Conservation (phyloP, 345 rosid genomes). For the Microthlaspi erraticum region DNA sequence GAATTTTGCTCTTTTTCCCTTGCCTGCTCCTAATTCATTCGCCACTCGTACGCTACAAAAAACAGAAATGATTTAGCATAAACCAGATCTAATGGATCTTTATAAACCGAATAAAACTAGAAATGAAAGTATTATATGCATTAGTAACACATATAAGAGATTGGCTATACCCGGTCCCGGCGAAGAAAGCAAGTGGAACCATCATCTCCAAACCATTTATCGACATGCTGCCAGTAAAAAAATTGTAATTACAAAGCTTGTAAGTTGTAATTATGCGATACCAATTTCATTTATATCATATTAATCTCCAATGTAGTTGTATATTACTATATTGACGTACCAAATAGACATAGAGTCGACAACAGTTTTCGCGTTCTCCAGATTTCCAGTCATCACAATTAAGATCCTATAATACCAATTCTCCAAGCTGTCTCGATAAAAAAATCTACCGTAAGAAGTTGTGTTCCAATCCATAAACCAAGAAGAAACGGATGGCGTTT, state of each 20-base stretch:
- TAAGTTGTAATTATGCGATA: too few relatives aligned
- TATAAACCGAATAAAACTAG: too few relatives aligned
- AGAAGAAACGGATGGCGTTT: neutral
- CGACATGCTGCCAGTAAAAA: conserved; percentile 62
- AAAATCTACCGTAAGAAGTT: conserved; percentile 14
- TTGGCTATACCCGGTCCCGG: conserved; percentile 59
- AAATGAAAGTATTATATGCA: neutral
- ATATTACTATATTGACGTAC: conserved; percentile 53
- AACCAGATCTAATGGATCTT: neutral
- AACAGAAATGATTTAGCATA: too few relatives aligned
- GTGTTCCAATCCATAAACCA: neutral
- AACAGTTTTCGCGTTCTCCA: conserved; percentile 69
- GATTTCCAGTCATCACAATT: conserved; percentile 80
- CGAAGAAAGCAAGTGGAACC: conserved; percentile 88
- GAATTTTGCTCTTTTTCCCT: conserved; percentile 52
- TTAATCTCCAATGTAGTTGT: neutral
- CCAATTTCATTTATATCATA: neutral
- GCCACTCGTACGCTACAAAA: conserved; percentile 77
- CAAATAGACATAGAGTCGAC: conserved; percentile 54
- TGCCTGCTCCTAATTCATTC: conserved; percentile 34
- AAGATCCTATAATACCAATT: conserved; percentile 56
- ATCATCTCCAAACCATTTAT: conserved; percentile 84
- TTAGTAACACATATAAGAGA: neutral
- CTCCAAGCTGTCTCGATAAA: conserved; percentile 54
- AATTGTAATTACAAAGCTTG: neutral